These are phyloP conservation scores for Thraustochytrium sp. DNA, from an alignment of 352 stramenopile species.

Conservation along the genomic window DNA sequence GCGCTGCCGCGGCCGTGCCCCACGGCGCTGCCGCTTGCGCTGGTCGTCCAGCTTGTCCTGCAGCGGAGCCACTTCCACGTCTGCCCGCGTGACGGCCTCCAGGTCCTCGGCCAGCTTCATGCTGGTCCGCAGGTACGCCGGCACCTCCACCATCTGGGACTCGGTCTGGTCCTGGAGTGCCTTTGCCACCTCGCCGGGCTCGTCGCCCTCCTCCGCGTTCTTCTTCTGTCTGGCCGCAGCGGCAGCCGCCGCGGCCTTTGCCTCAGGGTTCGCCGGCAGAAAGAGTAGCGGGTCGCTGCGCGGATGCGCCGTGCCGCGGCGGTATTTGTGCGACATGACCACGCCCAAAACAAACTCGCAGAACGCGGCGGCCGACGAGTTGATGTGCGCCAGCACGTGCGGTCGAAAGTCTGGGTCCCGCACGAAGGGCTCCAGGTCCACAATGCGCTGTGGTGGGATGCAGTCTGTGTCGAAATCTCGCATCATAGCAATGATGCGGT, in stretches of 20 bases:
- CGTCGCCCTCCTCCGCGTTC: background rate
- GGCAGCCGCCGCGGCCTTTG: background rate
- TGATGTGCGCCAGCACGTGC: conserved; percentile 64
- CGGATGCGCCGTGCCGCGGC: conserved; percentile 39
- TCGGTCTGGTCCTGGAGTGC: background rate
- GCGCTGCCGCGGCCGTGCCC: background rate
- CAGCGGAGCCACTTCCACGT: background rate
- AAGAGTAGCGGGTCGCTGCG: conserved; percentile 35
- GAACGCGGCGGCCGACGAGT: conserved; percentile 71
- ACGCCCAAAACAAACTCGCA: conserved; percentile 71
- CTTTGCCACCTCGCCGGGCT: background rate
- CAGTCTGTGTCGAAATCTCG: conserved; percentile 48
- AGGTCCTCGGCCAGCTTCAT: background rate
- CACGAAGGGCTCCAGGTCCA: conserved; percentile 52
- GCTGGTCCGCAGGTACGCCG: conserved; percentile 11
- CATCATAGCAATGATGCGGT: conserved; percentile 51
- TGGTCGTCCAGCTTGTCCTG: background rate
- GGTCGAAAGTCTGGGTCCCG: conserved; percentile 55
- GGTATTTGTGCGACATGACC: conserved; percentile 52
- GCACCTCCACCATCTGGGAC: conserved; percentile 37
- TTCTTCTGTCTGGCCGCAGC: background rate
- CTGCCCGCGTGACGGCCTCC: background rate
- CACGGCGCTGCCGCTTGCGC: background rate
- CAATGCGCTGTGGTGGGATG: conserved; percentile 48
- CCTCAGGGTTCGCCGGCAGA: conserved; percentile 31